phyloP scores from a whole-genome alignment of 805 yeast species.

The Candida ipomoeae region DNA sequence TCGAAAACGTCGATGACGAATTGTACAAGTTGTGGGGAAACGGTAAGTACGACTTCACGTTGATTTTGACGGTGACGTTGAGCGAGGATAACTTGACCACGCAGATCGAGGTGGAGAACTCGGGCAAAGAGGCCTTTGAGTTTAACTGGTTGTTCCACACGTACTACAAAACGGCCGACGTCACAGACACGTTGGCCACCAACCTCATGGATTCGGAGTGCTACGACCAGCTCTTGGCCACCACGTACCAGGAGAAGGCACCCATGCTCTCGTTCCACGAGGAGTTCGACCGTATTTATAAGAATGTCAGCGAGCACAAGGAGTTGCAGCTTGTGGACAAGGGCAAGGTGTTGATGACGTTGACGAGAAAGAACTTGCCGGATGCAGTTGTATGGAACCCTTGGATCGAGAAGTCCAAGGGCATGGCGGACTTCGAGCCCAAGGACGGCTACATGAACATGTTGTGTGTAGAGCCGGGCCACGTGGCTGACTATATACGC shows the following conservation, averaged over 20 bases:
- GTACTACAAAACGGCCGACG: conserved; percentile 70
- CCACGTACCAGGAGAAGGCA: conserved; percentile 62
- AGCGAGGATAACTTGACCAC: conserved; percentile 58
- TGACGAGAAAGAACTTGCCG: conserved; percentile 60
- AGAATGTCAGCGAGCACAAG: conserved; percentile 51
- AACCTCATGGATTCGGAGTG: conserved; percentile 72
- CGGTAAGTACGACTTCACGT: conserved; percentile 63
- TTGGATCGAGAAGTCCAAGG: conserved; percentile 77
- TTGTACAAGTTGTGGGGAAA: conserved; percentile 52
- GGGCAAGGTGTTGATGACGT: conserved; percentile 66
- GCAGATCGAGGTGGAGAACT: conserved; percentile 69
- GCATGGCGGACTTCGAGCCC: conserved; percentile 87
- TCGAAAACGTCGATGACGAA: conserved; percentile 70
- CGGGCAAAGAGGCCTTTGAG: conserved; percentile 61
- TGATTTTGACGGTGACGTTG: conserved; percentile 62
- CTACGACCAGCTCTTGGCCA: conserved; percentile 69
- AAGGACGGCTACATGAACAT: conserved; percentile 76
- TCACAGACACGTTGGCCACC: conserved; percentile 70
- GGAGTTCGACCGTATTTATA: conserved; percentile 85
- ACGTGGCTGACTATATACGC: conserved; percentile 63
- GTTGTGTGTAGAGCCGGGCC: conserved; percentile 95
- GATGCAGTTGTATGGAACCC: conserved; percentile 96
- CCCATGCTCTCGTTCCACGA: conserved; percentile 69
- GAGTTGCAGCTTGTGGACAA: conserved; percentile 63
- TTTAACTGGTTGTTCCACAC: conserved; percentile 97